Percentiles rank a stretch among this genome's conserved stretches.
Evolutionary conservation across 1,284 basidiomycete species (phyloP).

Genomic region (Leccinum solheimii): DNA sequence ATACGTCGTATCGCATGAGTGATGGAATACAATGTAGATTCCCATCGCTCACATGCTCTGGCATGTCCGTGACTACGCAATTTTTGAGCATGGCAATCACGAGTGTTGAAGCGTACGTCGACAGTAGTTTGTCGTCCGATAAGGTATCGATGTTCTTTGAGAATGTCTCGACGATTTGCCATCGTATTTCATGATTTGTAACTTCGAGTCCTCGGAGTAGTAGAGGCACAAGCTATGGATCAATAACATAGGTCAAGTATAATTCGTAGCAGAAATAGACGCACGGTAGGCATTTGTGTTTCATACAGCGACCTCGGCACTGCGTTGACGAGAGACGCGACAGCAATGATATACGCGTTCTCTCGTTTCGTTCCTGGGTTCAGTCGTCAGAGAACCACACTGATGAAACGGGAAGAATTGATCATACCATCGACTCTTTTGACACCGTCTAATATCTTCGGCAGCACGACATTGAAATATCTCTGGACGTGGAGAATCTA

Average conservation of each 20-base stretch:
- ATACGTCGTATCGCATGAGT: conserved; percentile 5
- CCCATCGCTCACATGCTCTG: conserved; percentile 50
- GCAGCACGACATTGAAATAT: conserved; percentile 75
- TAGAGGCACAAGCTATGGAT: conserved; percentile 79
- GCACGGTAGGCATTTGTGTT: conserved; percentile 65
- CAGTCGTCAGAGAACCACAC: conserved; percentile 1
- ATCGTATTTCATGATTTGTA: conserved; percentile 70
- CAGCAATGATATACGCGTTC: conserved; percentile 79
- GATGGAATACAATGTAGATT: neutral
- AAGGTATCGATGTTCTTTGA: conserved; percentile 68
- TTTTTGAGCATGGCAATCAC: conserved; percentile 74
- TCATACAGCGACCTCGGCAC: conserved; percentile 77
- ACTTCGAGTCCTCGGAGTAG: conserved; percentile 84
- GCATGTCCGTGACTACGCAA: conserved; percentile 46
- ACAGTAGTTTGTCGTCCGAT: conserved; percentile 51
- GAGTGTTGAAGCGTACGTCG: conserved; percentile 70
- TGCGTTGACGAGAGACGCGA: conserved; percentile 80
- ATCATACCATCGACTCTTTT: conserved; percentile 36
- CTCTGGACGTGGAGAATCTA: conserved; percentile 87
- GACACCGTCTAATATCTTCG: conserved; percentile 69
- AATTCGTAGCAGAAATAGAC: conserved; percentile 23
- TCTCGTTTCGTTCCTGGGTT: conserved; percentile 48
- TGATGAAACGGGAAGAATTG: neutral
- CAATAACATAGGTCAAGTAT: neutral
- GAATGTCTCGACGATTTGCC: conserved; percentile 81